Evolutionary conservation across 805 yeast species (phyloP).

Genomic region (Brettanomyces custersianus): DNA sequence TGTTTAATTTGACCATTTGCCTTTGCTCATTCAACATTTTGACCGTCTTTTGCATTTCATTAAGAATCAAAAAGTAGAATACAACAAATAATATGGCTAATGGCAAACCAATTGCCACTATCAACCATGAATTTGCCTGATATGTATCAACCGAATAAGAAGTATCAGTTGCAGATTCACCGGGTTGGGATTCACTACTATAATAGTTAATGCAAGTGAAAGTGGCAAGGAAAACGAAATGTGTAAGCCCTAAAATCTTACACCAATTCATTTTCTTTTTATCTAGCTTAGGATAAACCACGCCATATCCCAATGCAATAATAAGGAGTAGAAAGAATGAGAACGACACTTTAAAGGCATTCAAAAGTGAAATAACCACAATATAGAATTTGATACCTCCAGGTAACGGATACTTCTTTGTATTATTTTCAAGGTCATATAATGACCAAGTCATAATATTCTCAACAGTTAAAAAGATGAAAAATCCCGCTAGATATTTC

Average conservation of each 20-base stretch:
- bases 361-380: constrained; percentile 68
- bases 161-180: constrained; percentile 23
- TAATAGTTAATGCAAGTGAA: constrained; percentile 41
- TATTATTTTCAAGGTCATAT: constrained; percentile 69
- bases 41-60: constrained; percentile 68
- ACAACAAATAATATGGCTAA: constrained; percentile 56
- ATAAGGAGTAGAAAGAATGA: constrained; percentile 81
- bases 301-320: constrained; percentile 89
- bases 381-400: constrained; percentile 58
- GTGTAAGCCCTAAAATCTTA: constrained; percentile 47
- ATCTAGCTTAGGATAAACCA: constrained; percentile 80
- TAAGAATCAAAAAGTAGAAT: constrained; percentile 68
- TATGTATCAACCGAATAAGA: constrained; percentile 41
- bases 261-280: constrained; percentile 65
- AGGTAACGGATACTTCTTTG: constrained; percentile 27
- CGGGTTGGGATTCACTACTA: constrained; percentile 24
- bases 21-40: constrained; percentile 70
- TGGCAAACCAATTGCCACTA: constrained; percentile 58
- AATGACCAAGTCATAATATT: constrained; percentile 86
- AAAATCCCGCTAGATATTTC: constrained; percentile 80
- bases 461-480: constrained; percentile 73
- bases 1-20: constrained; percentile 81
- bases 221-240: constrained; percentile 44
- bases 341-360: constrained; percentile 75
- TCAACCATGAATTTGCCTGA: constrained; percentile 36